Conservation (phyloP, 2,329 filamentous ascomycete genomes). For the Plectosphaerella sp. region DNA sequence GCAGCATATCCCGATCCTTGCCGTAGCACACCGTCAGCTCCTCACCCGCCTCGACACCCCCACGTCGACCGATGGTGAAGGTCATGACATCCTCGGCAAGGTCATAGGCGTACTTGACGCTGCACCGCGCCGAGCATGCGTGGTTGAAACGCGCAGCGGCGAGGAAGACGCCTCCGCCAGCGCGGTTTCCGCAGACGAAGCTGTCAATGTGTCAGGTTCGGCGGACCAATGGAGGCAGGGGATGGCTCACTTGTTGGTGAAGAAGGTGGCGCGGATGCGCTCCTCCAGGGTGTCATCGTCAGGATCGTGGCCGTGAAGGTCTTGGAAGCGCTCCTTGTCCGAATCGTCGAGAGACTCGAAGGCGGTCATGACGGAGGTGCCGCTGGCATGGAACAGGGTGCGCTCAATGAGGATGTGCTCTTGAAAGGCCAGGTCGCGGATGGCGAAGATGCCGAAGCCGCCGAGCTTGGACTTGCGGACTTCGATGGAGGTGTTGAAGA, state of each 20-base stretch:
- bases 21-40: slow-evolving; percentile 52
- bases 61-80: slow-evolving; percentile 29
- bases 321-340: slow-evolving; percentile 26
- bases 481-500: slow-evolving; percentile 33
- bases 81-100: slow-evolving; percentile 25
- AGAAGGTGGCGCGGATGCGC: slow-evolving; percentile 31
- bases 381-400: slow-evolving; percentile 32
- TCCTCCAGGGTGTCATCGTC: slow-evolving; percentile 19
- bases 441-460: slow-evolving; percentile 44
- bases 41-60: slow-evolving; percentile 30
- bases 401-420: slow-evolving; percentile 40
- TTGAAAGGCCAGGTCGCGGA: slow-evolving; percentile 26
- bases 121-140: slow-evolving; percentile 39
- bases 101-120: slow-evolving; percentile 40
- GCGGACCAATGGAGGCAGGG: too few relatives aligned
- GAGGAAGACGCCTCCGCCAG: slow-evolving; percentile 37
- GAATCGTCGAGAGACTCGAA: slow-evolving; percentile 19
- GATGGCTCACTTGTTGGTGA: slow-evolving; percentile 40
- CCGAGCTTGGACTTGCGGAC: slow-evolving; percentile 34
- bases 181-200: slow-evolving; percentile 18
- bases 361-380: slow-evolving; percentile 12
- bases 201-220: slow-evolving; percentile 12
- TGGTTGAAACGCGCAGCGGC: slow-evolving; percentile 56
- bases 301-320: slow-evolving; percentile 30
- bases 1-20: slow-evolving; percentile 28